Percentiles rank a stretch among this genome's conserved stretches.
phyloP scores from a whole-genome alignment of 2,329 filamentous ascomycete species.

The Parastagonospora avenae region DNA sequence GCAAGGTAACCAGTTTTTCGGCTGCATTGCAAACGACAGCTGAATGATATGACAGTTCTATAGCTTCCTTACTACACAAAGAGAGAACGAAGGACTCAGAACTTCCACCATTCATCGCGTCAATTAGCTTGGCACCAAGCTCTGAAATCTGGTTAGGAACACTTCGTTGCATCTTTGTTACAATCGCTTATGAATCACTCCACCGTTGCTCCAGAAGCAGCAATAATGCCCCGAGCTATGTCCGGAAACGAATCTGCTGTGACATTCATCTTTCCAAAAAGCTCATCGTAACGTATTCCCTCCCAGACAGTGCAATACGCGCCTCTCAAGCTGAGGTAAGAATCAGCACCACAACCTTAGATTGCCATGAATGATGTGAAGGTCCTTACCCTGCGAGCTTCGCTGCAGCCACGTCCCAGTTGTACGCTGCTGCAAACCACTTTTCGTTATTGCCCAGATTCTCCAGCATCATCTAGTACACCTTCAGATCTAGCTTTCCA shows the following conservation, averaged over 20 bases:
- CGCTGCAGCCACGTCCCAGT: constrained; percentile 64
- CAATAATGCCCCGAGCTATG: constrained; percentile 53
- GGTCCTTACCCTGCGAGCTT: constrained; percentile 48
- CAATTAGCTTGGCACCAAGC: no score
- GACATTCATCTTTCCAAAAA: constrained; percentile 61
- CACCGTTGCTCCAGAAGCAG: constrained; percentile 1
- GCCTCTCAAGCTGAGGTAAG: constrained; percentile 52
- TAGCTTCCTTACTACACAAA: no score
- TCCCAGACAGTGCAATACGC: constrained; percentile 62
- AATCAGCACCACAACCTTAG: no score
- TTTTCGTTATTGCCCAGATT: constrained; percentile 49
- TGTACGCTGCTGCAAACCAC: constrained; percentile 65
- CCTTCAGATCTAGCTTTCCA: constrained; percentile 57
- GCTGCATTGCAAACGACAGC: background rate
- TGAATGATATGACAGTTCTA: background rate
- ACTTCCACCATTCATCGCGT: no score
- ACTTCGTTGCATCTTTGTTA: no score
- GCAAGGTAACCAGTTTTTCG: background rate
- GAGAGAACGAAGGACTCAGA: no score
- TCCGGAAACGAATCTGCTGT: constrained; percentile 53
- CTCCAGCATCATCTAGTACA: constrained; percentile 54
- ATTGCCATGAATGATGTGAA: background rate
- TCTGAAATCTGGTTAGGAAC: no score
- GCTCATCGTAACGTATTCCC: constrained; percentile 55
- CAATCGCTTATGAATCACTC: no score